Base-by-base conservation (phyloP, 345 rosid species). In the Populus davidiana region DNA sequence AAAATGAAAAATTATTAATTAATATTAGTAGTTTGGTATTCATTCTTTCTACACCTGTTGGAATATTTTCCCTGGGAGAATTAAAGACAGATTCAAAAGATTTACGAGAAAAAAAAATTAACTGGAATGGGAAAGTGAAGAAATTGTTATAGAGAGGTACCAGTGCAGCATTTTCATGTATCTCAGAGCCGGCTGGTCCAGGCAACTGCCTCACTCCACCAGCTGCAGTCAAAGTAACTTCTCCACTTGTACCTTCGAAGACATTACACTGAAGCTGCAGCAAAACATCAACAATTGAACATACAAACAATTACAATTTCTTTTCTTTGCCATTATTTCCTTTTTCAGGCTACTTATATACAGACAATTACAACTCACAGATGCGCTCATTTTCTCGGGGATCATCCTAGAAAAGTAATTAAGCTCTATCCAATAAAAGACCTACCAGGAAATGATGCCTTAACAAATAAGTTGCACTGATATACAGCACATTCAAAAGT, bases 181-280 rank as follows among this genome's bases (percentile, higher is more conserved):
- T 89, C 52, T 90, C 6, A 38, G 39, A 38, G 39, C 7, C 91
- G 21, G 83, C 77, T 72, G 87, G 84, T 79, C 98, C 96, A 10
- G 98, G 94, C 78, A 95, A 81, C 80, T 88, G 92, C 88, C 97
- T 90, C 91, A 93, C 74, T 47, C 96, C 99, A 43, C 97, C 98
- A 86, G 70, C 99, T 71, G 94, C 95, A 14, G 99, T 95, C 82
- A 95, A 79, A 72, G 97, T 89, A 81, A 93, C 89, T 81, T 93
- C 94, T 77, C 99, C 94, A 31, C 68, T 86, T 79, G 93, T 96
- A 74, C 97, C 98, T 87, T 91, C 85, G 72, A 95, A 93, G 76
- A 91, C 92, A 83, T 95, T 93, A 81, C 98, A 90, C 75, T 95
- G 99, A 78, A 86, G 91, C 99, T 95, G 91, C 81, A 80, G 72